Evolutionary conservation across 139 green algal genomes (phyloP).

Genomic region (Nannochloris sp.): DNA sequence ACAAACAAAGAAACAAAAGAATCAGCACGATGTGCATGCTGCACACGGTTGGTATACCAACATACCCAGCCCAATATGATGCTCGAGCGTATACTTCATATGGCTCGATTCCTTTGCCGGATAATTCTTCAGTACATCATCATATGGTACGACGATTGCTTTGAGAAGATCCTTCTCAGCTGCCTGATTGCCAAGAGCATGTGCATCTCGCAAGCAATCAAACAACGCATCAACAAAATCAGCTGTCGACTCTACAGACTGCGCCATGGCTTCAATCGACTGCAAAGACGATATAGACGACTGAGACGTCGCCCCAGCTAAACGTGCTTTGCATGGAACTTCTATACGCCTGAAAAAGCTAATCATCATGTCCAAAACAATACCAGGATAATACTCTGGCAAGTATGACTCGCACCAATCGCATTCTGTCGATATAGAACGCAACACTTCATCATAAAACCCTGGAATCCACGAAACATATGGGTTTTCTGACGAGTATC

Average conservation of each 20-base stretch:
- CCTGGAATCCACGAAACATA: slow-evolving; percentile 47
- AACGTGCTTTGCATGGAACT: slow-evolving; percentile 21
- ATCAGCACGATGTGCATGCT: no score
- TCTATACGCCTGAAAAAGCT: slow-evolving; percentile 24
- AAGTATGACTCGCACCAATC: slow-evolving; percentile 46
- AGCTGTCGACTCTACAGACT: slow-evolving; percentile 11
- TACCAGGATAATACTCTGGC: slow-evolving; percentile 25
- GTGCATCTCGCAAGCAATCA: slow-evolving; percentile 4
- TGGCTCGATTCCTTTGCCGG: neutral
- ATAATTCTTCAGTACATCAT: slow-evolving; percentile 27
- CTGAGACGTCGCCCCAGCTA: slow-evolving; percentile 32
- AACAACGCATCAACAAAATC: slow-evolving; percentile 7
- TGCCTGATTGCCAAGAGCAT: neutral
- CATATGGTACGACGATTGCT: slow-evolving; percentile 32
- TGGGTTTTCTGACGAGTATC: slow-evolving; percentile 13
- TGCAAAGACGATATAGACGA: slow-evolving; percentile 7
- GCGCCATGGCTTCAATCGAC: slow-evolving; percentile 27
- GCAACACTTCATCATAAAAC: slow-evolving; percentile 58
- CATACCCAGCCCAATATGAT: neutral
- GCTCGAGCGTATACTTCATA: neutral
- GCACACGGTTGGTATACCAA: neutral
- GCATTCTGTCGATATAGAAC: slow-evolving; percentile 42
- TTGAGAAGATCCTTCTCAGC: slow-evolving; percentile 9
- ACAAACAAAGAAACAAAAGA: slow-evolving; percentile 4
- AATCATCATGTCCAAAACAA: slow-evolving; percentile 43